Percentiles rank a stretch among this genome's conserved stretches.
Evolutionary conservation across 2,329 filamentous ascomycete genomes (phyloP).

Genomic region (Venturia asperata): DNA sequence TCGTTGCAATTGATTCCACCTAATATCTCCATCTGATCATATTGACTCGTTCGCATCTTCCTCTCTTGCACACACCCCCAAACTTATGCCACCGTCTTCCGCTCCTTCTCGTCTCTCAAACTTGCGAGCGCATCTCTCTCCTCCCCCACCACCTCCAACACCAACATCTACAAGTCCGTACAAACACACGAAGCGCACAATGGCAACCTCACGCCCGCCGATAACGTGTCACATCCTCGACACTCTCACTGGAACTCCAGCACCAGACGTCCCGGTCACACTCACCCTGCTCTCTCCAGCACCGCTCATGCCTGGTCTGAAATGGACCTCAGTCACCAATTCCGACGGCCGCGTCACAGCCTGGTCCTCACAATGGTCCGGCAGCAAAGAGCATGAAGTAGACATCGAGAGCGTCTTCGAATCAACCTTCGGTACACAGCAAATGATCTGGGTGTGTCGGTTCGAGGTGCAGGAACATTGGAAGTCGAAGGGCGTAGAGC

Average conservation of each 20-base stretch:
- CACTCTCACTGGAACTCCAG: conserved; percentile 67
- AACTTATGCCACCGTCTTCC: conserved; percentile 16
- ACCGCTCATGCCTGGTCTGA: conserved; percentile 25
- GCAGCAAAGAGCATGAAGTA: conserved; percentile 52
- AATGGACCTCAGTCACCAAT: conserved; percentile 49
- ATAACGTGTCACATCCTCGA: conserved; percentile 87
- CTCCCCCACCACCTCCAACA: conserved; percentile 7
- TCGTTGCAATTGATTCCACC: neutral
- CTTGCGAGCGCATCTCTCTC: conserved; percentile 13
- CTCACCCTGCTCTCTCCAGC: conserved; percentile 43
- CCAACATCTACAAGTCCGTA: neutral
- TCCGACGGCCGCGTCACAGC: conserved; percentile 64
- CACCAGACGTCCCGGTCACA: conserved; percentile 57
- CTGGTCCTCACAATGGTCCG: conserved; percentile 54
- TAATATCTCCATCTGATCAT: neutral
- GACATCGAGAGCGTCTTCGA: conserved; percentile 50
- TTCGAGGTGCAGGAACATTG: conserved; percentile 71
- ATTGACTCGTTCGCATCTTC: neutral
- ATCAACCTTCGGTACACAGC: conserved; percentile 30
- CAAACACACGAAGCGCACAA: neutral
- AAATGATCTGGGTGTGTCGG: conserved; percentile 57
- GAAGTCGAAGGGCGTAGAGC: conserved; percentile 47
- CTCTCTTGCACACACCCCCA: neutral
- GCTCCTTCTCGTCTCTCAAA: conserved; percentile 11
- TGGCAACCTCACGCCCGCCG: conserved; percentile 34